Evolutionary conservation across 2,329 filamentous ascomycete species (phyloP).

Genomic region (Claviceps spartinae): DNA sequence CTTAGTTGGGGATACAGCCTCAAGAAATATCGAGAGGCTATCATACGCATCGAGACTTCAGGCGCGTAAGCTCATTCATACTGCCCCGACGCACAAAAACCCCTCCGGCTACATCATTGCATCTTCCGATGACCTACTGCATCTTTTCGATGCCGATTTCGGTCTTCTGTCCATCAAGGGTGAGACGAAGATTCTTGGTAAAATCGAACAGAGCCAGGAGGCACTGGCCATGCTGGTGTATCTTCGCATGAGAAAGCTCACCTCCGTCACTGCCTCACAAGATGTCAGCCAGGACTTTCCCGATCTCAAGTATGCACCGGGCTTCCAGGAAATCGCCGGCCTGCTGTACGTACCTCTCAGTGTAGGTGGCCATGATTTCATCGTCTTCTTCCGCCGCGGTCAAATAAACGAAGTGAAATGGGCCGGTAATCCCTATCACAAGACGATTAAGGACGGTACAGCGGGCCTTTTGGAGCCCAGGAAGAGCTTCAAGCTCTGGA

Average conservation of each 20-base stretch:
- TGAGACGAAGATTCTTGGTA: slow-evolving; percentile 78
- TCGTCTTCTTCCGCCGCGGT: slow-evolving; percentile 76
- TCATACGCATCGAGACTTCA: slow-evolving; percentile 78
- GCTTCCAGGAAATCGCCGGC: slow-evolving; percentile 66
- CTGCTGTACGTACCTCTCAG: slow-evolving; percentile 72
- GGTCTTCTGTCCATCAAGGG: slow-evolving; percentile 72
- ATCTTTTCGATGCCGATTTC: slow-evolving; percentile 76
- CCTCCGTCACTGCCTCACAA: slow-evolving; percentile 63
- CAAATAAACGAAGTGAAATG: slow-evolving; percentile 67
- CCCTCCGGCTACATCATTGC: slow-evolving; percentile 84
- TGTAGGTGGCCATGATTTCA: slow-evolving; percentile 65
- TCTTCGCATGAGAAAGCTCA: slow-evolving; percentile 59
- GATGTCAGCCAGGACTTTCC: slow-evolving; percentile 67
- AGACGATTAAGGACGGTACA: slow-evolving; percentile 58
- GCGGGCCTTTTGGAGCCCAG: slow-evolving; percentile 63
- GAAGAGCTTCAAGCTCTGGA: slow-evolving; percentile 69
- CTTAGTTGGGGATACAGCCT: slow-evolving; percentile 72
- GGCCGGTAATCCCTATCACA: slow-evolving; percentile 80
- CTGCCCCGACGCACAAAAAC: slow-evolving; percentile 64
- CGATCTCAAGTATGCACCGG: slow-evolving; percentile 65
- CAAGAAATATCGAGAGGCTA: slow-evolving; percentile 73
- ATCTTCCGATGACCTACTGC: slow-evolving; percentile 72
- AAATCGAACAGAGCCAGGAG: slow-evolving; percentile 65
- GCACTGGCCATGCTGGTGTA: slow-evolving; percentile 76
- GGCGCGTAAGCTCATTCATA: slow-evolving; percentile 79